Evolutionary conservation across 2,329 filamentous ascomycete species (phyloP).

Genomic region (Pseudopyricularia javanii): DNA sequence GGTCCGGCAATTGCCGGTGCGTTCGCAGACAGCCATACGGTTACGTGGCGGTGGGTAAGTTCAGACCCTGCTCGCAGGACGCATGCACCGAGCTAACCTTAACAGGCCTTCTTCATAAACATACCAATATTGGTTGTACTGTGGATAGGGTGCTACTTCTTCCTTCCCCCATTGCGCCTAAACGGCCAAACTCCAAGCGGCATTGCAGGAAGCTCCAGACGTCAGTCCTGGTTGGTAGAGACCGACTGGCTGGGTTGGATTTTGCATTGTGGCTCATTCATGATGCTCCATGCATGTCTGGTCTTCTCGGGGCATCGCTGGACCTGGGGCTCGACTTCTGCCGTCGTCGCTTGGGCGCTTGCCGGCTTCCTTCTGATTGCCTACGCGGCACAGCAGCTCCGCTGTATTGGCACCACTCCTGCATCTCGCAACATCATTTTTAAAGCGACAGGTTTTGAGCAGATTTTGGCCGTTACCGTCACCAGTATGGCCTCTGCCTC

Average conservation of each 20-base stretch:
- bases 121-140: conserved; percentile 25
- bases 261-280: conserved; percentile 17
- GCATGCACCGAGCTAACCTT: neutral
- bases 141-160: conserved; percentile 29
- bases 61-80: neutral
- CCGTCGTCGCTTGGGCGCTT: conserved; percentile 33
- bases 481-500: neutral
- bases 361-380: conserved; percentile 27
- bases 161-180: conserved; percentile 20
- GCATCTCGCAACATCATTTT: conserved; percentile 33
- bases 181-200: neutral
- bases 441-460: neutral
- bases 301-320: conserved; percentile 37
- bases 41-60: conserved; percentile 8
- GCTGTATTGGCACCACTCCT: conserved; percentile 28
- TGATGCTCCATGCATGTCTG: conserved; percentile 31
- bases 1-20: neutral
- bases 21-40: neutral
- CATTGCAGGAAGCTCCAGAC: neutral
- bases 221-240: conserved; percentile 6
- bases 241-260: conserved; percentile 18
- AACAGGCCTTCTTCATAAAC: conserved; percentile 38
- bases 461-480: neutral
- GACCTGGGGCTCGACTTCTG: conserved; percentile 29
- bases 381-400: conserved; percentile 34